Conservation (phyloP, 2,329 filamentous ascomycete genomes). For the Calonectria hawksworthii region DNA sequence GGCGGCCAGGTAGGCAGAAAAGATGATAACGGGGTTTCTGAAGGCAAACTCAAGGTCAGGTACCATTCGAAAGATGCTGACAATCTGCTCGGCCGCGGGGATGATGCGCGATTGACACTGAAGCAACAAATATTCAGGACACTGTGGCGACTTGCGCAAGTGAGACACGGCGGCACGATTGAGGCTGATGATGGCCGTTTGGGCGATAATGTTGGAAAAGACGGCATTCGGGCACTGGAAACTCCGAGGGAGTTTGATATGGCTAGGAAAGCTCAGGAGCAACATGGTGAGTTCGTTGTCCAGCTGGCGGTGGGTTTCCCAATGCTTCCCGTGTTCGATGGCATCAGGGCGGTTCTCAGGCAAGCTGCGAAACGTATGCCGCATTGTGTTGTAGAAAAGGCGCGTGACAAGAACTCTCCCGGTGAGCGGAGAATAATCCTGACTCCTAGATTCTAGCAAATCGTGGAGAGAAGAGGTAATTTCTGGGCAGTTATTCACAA, state of each 20-base stretch:
- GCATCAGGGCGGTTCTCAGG: not conserved
- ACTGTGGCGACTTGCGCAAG: not conserved
- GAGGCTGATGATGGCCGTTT: not conserved
- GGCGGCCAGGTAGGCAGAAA: not conserved
- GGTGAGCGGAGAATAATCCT: not conserved
- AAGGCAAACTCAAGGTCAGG: not conserved
- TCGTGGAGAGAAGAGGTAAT: not conserved
- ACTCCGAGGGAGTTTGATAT: not conserved
- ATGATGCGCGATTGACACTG: not conserved
- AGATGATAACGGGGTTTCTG: not conserved
- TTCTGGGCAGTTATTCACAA: not conserved
- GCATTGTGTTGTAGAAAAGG: conserved; percentile 1
- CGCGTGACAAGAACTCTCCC: not conserved
- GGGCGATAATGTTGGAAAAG: not conserved
- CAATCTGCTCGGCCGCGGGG: not conserved
- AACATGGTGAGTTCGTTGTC: not conserved
- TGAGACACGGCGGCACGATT: not conserved
- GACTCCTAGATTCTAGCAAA: not conserved
- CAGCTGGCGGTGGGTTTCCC: not conserved
- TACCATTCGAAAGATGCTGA: not conserved
- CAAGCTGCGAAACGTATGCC: not conserved
- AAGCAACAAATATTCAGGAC: not conserved
- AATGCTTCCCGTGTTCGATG: not conserved
- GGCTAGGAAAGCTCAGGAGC: not conserved
- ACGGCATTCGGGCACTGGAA: not conserved